Base-by-base conservation (phyloP, 805 yeast genomes). In the Candida namnaoensis region DNA sequence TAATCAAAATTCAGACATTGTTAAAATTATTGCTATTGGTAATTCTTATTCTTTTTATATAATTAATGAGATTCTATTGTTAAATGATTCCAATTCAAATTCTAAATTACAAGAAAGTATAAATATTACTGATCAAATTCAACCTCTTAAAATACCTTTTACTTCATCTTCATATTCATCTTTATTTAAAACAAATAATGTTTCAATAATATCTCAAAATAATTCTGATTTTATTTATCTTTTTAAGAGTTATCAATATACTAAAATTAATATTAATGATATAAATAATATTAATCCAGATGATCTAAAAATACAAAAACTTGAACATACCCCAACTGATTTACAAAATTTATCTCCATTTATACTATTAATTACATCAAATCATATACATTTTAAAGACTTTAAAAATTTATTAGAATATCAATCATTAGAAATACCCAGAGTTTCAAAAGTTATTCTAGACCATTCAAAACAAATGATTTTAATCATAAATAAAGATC, bases 371-470 rank as follows among this genome's bases (percentile, higher is more conserved):
- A 24, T 43, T 14, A 37, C 41, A 10, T 26, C 56, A 9, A 53
- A 53, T 32, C 47, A 56, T 5, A 44, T 74, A 1, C 69, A 67
- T 38, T 44, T 74, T 2, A 49, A 68, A 27, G 69, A 66, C 44
- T 51, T 67, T 2, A 60, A 58, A 19, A 59, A 66, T 8, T 64
- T 66, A 11, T 44, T 57, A 1, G 37, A 63, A 5, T 53, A 68
- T 25, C 74, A 73, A 46, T 43, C 51, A 6, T 35, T 66, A 5
- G 50, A 50, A 28, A 40, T 58, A 28, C 54, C 57, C 0, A 44
- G 52, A 6, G 34, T 47, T 30, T 12, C 7, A 5, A 12, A 11
- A 5, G 33, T 30, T 30, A 13, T 11, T 6, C 7, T 30, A 11
- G n/a, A 30, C 11, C n/a, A 30, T 30, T 6, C 7, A 30, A 30